Evolutionary conservation across 2,329 filamentous ascomycete species (phyloP).

Genomic region (Arthrobotrys pseudoclavata): DNA sequence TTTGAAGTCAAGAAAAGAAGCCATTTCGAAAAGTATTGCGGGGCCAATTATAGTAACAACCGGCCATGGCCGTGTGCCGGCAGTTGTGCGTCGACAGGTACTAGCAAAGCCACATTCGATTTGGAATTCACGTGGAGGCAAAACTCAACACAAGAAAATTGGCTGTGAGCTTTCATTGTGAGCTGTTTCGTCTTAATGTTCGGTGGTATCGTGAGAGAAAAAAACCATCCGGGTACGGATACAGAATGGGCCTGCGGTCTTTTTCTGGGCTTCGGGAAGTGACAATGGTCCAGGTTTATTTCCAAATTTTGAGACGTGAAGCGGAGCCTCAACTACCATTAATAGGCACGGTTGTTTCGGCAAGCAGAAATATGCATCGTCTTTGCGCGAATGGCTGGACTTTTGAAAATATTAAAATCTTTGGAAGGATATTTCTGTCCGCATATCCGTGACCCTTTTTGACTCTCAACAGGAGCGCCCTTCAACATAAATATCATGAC

Average conservation of each 20-base stretch:
- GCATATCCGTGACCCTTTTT: too few species aligned
- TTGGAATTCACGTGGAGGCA: constrained; percentile 45
- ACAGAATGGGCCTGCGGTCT: too few species aligned
- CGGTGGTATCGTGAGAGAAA: neutral
- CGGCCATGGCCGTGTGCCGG: neutral
- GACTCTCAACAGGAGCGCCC: too few species aligned
- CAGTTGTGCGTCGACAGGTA: constrained; percentile 16
- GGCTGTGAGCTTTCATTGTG: neutral
- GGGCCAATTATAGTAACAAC: constrained; percentile 21
- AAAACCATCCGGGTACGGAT: neutral
- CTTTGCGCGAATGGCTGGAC: too few species aligned
- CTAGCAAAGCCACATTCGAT: constrained; percentile 29
- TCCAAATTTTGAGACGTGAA: constrained; percentile 15
- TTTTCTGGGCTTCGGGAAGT: neutral
- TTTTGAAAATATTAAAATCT: neutral
- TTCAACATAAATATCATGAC: too few species aligned
- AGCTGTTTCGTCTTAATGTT: neutral
- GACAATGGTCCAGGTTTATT: neutral
- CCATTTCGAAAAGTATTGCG: neutral
- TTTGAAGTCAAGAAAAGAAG: neutral
- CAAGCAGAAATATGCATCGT: neutral
- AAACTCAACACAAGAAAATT: constrained; percentile 1
- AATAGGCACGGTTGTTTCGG: constrained; percentile 1
- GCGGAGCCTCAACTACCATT: neutral
- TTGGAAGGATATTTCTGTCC: too few species aligned